Evolutionary conservation across 768 basidiomycete species (phyloP).

Genomic region (Leccinum truebloodii): DNA sequence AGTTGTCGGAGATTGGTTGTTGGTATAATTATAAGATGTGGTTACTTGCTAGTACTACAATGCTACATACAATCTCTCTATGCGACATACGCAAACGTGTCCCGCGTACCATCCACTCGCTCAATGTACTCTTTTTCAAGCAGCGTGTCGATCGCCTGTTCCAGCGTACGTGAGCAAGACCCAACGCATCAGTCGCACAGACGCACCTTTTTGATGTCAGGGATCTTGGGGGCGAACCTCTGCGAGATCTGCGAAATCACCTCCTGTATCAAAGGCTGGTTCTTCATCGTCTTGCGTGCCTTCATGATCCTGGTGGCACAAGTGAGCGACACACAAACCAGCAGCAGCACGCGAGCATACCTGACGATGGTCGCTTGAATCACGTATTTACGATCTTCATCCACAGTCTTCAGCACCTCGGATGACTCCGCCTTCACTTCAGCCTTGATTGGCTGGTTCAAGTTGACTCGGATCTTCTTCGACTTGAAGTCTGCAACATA

Average conservation of each 20-base stretch:
- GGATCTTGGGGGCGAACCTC: conserved; percentile 89
- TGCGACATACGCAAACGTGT: conserved; percentile 53
- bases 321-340: neutral
- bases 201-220: conserved; percentile 92
- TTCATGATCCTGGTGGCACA: conserved; percentile 79
- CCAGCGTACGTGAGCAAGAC: neutral
- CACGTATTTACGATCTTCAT: conserved; percentile 95
- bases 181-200: neutral
- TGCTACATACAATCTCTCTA: conserved; percentile 24
- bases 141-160: conserved; percentile 83
- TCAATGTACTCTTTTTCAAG: conserved; percentile 99
- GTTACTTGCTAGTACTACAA: no score
- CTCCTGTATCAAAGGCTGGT: conserved; percentile 86
- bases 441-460: conserved; percentile 91
- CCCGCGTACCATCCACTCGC: conserved; percentile 86
- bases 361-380: conserved; percentile 95
- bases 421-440: conserved; percentile 90
- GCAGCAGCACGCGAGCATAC: conserved; percentile 23
- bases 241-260: conserved; percentile 87
- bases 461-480: conserved; percentile 90
- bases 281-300: conserved; percentile 93
- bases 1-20: neutral
- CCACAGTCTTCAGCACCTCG: conserved; percentile 91
- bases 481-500: conserved; percentile 72
- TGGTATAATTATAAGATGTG: conserved; percentile 18